phyloP scores from a whole-genome alignment of 2,329 filamentous ascomycete species.

The Aspergillus sojae region DNA sequence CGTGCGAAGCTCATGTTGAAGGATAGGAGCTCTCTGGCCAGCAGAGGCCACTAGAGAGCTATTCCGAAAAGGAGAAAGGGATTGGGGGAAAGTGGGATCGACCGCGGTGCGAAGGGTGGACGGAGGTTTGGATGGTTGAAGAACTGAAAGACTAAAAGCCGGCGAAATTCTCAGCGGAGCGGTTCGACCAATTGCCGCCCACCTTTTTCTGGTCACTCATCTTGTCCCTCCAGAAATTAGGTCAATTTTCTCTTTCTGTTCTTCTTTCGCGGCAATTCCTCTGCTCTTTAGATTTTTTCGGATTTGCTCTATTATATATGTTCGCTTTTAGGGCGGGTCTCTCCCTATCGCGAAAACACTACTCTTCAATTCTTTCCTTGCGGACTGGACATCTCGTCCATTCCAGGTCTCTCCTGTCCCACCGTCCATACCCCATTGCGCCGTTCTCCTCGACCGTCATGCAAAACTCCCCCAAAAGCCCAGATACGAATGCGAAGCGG shows the following conservation, averaged over 20 bases:
- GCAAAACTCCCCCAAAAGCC: constrained; percentile 30
- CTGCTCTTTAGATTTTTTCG: neutral
- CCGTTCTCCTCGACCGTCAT: constrained; percentile 28
- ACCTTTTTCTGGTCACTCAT: constrained; percentile 20
- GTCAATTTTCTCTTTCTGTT: constrained; percentile 2
- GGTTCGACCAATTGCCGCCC: constrained; percentile 25
- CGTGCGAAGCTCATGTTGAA: constrained; percentile 53
- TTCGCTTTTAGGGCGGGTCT: constrained; percentile 12
- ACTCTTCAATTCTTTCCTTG: constrained; percentile 3
- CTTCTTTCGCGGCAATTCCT: constrained; percentile 2
- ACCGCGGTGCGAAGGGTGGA: constrained; percentile 5
- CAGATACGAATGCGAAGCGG: constrained; percentile 28
- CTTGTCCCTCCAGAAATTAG: constrained; percentile 4
- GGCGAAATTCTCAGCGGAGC: constrained; percentile 31
- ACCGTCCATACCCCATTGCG: constrained; percentile 18
- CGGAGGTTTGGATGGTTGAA: constrained; percentile 13
- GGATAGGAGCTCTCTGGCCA: constrained; percentile 32
- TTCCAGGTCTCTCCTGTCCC: constrained; percentile 13
- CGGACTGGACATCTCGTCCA: constrained; percentile 12
- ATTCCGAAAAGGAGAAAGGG: constrained; percentile 11
- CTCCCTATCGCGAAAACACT: constrained; percentile 6
- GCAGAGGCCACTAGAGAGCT: constrained; percentile 25
- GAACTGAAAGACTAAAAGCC: constrained; percentile 15
- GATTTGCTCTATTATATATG: constrained; percentile 10
- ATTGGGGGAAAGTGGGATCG: neutral